Evolutionary conservation across 2,329 filamentous ascomycete species (phyloP).

Genomic region (Phaeosphaeriaceae sp.): DNA sequence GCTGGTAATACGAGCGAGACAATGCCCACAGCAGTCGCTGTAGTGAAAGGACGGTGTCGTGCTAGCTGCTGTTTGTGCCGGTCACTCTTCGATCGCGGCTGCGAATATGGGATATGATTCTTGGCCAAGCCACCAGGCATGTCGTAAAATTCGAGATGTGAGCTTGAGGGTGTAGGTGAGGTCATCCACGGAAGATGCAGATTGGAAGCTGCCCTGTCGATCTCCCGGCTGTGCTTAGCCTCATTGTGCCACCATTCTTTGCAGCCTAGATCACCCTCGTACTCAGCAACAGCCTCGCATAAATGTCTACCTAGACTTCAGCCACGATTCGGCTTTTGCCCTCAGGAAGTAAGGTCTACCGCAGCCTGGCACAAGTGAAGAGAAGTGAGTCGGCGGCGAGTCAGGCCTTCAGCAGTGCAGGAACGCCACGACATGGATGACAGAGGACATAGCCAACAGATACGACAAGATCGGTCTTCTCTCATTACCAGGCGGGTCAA

Average conservation of each 20-base stretch:
- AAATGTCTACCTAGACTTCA: background rate
- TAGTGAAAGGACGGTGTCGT: conserved; percentile 34
- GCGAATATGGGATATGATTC: background rate
- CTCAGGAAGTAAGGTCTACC: background rate
- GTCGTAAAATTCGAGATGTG: too few relatives aligned
- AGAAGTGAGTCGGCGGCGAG: too few relatives aligned
- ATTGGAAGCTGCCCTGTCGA: background rate
- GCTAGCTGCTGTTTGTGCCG: conserved; percentile 12
- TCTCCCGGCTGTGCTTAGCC: background rate
- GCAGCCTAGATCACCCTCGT: background rate
- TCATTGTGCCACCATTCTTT: background rate
- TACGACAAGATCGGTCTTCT: too few relatives aligned
- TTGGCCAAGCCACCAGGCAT: conserved; percentile 6
- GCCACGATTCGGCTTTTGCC: background rate
- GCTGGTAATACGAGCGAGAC: conserved; percentile 61
- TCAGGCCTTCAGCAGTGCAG: too few relatives aligned
- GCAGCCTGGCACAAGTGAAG: too few relatives aligned
- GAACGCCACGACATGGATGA: too few relatives aligned
- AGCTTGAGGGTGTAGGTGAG: background rate
- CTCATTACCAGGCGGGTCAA: too few relatives aligned
- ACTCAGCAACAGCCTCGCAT: background rate
- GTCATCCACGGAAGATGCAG: background rate
- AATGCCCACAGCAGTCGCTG: conserved; percentile 31
- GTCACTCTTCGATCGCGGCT: background rate
- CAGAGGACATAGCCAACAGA: too few relatives aligned